Base-by-base conservation (phyloP, 140 eudicot genomes). In the Artemisia princeps region DNA sequence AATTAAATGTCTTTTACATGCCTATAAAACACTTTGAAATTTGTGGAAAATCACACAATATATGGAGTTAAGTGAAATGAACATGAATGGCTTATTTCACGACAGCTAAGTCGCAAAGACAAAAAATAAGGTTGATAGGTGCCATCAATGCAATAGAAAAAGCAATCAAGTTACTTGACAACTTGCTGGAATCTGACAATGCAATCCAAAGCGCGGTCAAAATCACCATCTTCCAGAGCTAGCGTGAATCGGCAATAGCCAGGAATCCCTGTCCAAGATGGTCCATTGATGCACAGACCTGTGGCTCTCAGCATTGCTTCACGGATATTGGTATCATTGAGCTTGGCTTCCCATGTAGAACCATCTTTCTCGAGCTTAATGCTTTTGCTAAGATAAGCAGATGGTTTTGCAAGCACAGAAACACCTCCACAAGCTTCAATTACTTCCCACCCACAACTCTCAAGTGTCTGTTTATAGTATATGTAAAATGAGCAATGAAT, bases 401-500 rank as follows among this genome's bases (percentile, higher is more conserved):
- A 71, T 37, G 96, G 95, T 72, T 84, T 91, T 64, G 98, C 95
- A n/a, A 91, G 75, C 67, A 91, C 76, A n/a, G 98, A 91, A 62
- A 88, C 82, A 23, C 98, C 98, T 11, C 83, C 86, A 61, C 55
- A 82, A 50, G 98, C 83, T 71, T 82, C 96, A 62, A 91, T 63
- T 42, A 91, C 98, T 51, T 83, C 95, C 98, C 98, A 91, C 53
- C 98, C 98, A 60, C 92, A 83, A 1, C 61, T 83, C 83, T 85
- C 89, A 4, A 91, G 87, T 13, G 87, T 78, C 98, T 91, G 69
- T 67, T 55, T 54, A 26, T 24, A 23, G 66, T 26, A 76, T 69
- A 55, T n/a, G 63, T 58, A 64, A 65, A 68, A 64, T 28, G 24
- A 24, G 60, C 53, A 67, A 54, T 28, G 48, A 2, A 69, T 63